These are phyloP conservation scores for Diaporthe sp. DNA, from an alignment of 2,329 filamentous ascomycete genomes.

Conservation along the genomic window DNA sequence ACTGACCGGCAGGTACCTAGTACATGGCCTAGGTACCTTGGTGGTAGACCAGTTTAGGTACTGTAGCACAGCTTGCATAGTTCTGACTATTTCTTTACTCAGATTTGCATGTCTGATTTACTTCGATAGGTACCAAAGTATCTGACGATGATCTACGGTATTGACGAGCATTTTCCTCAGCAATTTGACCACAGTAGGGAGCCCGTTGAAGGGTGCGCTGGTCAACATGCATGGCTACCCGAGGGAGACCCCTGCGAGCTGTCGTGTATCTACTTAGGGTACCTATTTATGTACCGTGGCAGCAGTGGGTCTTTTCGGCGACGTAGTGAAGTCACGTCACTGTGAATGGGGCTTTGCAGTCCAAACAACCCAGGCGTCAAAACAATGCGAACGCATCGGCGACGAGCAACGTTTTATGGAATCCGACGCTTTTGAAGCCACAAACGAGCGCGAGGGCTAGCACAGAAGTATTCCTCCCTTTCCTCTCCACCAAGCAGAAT, in stretches of 20 bases:
- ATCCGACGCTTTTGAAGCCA: background rate
- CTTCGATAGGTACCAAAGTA: background rate
- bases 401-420: background rate
- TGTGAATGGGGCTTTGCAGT: background rate
- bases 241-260: background rate
- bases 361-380: background rate
- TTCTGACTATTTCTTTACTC: background rate
- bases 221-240: background rate
- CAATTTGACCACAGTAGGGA: background rate
- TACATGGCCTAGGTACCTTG: background rate
- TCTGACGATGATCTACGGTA: background rate
- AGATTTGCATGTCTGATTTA: background rate
- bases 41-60: background rate
- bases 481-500: constrained; percentile 53
- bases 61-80: too few relatives aligned
- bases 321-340: constrained; percentile 28
- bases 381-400: background rate
- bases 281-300: background rate
- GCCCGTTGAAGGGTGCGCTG: background rate
- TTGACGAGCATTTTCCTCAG: background rate
- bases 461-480: constrained; percentile 19
- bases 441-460: background rate
- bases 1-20: background rate
- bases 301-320: background rate
- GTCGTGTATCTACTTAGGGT: background rate